Percentiles rank a stretch among this genome's conserved stretches.
phyloP scores from a whole-genome alignment of 306 rosid genomes.

The Macrotyloma uniflorum region DNA sequence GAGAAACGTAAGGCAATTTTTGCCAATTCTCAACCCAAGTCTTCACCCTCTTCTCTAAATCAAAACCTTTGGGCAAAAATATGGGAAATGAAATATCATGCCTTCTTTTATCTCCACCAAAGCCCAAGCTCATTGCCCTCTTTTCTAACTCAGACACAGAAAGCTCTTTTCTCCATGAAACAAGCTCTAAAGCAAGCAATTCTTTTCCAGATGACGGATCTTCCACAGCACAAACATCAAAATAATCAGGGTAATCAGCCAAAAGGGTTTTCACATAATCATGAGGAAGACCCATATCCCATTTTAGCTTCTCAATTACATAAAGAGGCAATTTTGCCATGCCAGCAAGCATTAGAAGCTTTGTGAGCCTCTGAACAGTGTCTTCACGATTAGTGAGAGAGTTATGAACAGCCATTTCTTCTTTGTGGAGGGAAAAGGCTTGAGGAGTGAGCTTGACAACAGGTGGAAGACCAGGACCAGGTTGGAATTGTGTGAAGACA shows the following conservation, averaged over 20 bases:
- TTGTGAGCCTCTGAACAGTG: constrained; percentile 60
- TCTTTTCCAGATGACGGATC: constrained; percentile 56
- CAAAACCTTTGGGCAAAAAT: constrained; percentile 75
- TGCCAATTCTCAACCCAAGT: constrained; percentile 85
- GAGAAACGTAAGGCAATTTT: constrained; percentile 80
- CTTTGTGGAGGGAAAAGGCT: constrained; percentile 60
- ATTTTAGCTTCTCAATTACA: constrained; percentile 69
- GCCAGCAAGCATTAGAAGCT: constrained; percentile 79
- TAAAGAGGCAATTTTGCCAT: constrained; percentile 61
- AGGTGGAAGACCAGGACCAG: constrained; percentile 55
- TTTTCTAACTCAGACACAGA: constrained; percentile 74
- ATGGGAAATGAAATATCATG: constrained; percentile 62
- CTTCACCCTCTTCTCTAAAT: constrained; percentile 68
- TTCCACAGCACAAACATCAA: constrained; percentile 61
- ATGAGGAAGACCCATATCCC: constrained; percentile 90
- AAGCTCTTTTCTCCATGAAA: constrained; percentile 69
- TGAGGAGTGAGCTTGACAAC: constrained; percentile 62
- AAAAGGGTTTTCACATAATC: constrained; percentile 60
- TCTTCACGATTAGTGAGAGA: constrained; percentile 51
- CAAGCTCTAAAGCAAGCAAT: constrained; percentile 75
- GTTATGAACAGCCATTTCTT: constrained; percentile 59
- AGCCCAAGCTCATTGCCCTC: constrained; percentile 42
- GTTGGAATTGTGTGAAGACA: constrained; percentile 63
- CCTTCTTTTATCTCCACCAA: constrained; percentile 36
- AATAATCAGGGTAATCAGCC: constrained; percentile 75